phyloP scores from a whole-genome alignment of 495 filamentous ascomycete genomes.

The Aspergillus saccharolyticus region DNA sequence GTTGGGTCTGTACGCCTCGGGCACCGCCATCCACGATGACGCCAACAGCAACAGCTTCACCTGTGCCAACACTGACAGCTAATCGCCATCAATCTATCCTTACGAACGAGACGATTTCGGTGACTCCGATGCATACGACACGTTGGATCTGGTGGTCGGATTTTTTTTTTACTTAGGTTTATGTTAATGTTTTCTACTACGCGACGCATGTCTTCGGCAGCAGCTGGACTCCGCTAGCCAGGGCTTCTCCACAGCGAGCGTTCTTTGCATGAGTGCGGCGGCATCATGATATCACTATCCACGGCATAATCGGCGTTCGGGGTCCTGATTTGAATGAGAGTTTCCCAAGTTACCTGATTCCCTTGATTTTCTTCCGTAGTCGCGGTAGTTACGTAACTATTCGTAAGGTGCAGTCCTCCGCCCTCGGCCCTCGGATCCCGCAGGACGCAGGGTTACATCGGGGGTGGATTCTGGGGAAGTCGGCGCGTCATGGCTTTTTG shows the following conservation, averaged over 20 bases:
- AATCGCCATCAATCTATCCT: too few relatives aligned
- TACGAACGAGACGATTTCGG: neutral
- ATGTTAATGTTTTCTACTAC: neutral
- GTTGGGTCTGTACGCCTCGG: constrained; percentile 37
- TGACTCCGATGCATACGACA: neutral
- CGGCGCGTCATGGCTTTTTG: neutral
- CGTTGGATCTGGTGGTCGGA: neutral
- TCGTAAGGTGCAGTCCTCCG: neutral
- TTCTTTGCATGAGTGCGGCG: neutral
- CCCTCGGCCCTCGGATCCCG: neutral
- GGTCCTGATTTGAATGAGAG: neutral
- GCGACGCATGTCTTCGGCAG: neutral
- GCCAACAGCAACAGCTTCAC: constrained; percentile 27
- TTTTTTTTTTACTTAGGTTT: neutral
- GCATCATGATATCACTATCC: neutral
- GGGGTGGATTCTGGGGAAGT: neutral
- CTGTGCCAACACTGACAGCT: constrained; percentile 29
- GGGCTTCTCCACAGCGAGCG: neutral
- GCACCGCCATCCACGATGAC: constrained; percentile 39
- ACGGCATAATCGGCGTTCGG: neutral
- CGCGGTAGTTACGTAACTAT: too few relatives aligned
- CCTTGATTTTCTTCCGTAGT: too few relatives aligned
- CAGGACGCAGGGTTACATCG: neutral
- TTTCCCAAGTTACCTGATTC: neutral
- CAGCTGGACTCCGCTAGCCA: neutral